Evolutionary conservation across 345 rosid species (phyloP).

Genomic region (Physaria fendleri): DNA sequence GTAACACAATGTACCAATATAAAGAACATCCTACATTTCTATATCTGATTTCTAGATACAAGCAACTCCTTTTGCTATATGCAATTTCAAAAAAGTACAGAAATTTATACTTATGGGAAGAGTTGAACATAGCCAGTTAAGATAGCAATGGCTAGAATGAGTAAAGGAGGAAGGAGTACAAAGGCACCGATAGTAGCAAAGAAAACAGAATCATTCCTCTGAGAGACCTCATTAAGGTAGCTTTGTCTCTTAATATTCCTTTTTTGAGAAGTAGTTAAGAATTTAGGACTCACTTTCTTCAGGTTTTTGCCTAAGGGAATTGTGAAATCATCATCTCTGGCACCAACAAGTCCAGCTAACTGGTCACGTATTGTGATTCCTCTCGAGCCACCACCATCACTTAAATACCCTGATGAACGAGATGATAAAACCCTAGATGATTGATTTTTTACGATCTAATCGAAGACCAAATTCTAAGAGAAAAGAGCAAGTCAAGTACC

Average conservation of each 20-base stretch:
- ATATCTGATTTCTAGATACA: neutral
- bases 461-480: neutral
- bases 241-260: conserved; percentile 85
- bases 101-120: conserved; percentile 45
- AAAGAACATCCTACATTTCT: neutral
- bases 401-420: conserved; percentile 41
- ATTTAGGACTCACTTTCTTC: conserved; percentile 73
- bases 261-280: conserved; percentile 81
- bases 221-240: conserved; percentile 71
- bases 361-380: conserved; percentile 61
- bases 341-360: conserved; percentile 54
- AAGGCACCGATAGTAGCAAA: conserved; percentile 87
- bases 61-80: neutral
- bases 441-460: neutral
- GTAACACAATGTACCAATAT: neutral
- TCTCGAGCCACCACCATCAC: conserved; percentile 40
- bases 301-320: conserved; percentile 66
- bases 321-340: conserved; percentile 65
- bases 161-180: conserved; percentile 68
- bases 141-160: conserved; percentile 68
- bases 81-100: neutral
- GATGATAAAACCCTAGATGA: neutral
- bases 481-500: conserved; percentile 34
- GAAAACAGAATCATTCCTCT: conserved; percentile 80
- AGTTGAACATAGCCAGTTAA: conserved; percentile 87